Conservation (phyloP, 768 basidiomycete genomes). For the Lyophyllum atratum region DNA sequence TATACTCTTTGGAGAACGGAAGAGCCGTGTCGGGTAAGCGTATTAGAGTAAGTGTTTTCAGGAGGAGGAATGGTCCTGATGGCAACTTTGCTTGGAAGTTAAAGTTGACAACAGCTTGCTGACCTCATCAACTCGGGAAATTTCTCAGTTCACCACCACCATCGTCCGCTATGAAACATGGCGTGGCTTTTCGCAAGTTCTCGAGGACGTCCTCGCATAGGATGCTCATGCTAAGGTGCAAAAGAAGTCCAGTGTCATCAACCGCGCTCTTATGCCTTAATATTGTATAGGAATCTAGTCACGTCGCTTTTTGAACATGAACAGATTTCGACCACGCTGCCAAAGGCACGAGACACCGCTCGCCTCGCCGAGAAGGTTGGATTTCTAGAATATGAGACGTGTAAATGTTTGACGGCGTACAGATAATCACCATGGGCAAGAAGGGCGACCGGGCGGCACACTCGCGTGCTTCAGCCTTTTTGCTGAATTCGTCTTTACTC, state of each 20-base stretch:
- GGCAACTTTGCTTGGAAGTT: neutral
- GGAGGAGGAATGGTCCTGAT: too few species aligned
- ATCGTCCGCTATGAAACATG: conserved; percentile 80
- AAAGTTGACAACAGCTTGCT: neutral
- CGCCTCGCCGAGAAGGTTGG: conserved; percentile 89
- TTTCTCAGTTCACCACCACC: neutral
- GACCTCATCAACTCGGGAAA: conserved; percentile 14
- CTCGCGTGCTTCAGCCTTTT: conserved; percentile 73
- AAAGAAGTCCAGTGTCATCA: neutral
- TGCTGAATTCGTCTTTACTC: conserved; percentile 69
- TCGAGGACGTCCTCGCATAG: conserved; percentile 91
- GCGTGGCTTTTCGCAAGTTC: conserved; percentile 88
- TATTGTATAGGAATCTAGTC: conserved; percentile 75
- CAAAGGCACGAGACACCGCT: conserved; percentile 92
- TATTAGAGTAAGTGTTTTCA: neutral
- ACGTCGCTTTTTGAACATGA: conserved; percentile 94
- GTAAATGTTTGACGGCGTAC: conserved; percentile 8
- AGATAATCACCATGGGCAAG: conserved; percentile 95
- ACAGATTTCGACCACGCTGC: conserved; percentile 92
- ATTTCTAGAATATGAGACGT: neutral
- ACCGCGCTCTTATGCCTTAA: conserved; percentile 9
- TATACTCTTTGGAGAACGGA: neutral
- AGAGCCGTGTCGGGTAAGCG: neutral
- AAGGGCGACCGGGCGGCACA: conserved; percentile 72
- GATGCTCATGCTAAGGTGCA: conserved; percentile 89